Percentiles rank a stretch among this genome's conserved stretches.
These are phyloP conservation scores for Leptographium wingfieldii DNA, from an alignment of 2,329 filamentous ascomycete genomes.

Conservation along the genomic window DNA sequence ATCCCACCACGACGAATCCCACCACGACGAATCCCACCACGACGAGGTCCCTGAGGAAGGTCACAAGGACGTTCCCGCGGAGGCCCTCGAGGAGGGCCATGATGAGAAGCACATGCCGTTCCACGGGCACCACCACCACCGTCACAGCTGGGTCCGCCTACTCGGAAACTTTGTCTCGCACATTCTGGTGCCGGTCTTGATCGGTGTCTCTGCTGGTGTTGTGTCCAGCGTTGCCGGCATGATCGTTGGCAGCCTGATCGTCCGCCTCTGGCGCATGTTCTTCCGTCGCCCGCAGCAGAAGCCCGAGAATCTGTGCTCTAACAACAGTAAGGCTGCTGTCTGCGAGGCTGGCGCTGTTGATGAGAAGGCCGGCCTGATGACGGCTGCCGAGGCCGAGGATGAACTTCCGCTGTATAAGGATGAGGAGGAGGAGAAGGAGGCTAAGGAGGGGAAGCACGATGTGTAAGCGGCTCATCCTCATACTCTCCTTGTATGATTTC, in stretches of 20 bases:
- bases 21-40: conserved; percentile 7
- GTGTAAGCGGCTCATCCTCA: background rate
- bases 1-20: conserved; percentile 13
- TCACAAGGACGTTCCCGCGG: conserved; percentile 10
- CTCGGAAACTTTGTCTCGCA: conserved; percentile 45
- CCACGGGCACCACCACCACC: conserved; percentile 13
- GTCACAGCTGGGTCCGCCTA: conserved; percentile 31
- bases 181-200: conserved; percentile 53
- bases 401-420: conserved; percentile 11
- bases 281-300: conserved; percentile 32
- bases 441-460: background rate
- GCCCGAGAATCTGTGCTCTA: conserved; percentile 8
- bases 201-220: conserved; percentile 57
- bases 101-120: conserved; percentile 8
- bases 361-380: conserved; percentile 40
- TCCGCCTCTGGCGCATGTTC: conserved; percentile 41
- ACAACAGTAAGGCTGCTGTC: conserved; percentile 24
- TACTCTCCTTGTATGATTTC: background rate
- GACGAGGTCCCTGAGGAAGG: conserved; percentile 10
- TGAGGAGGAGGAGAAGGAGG: conserved; percentile 21
- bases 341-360: conserved; percentile 25
- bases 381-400: conserved; percentile 15
- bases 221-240: conserved; percentile 55
- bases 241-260: conserved; percentile 48
- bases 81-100: conserved; percentile 9